Evolutionary conservation across 345 rosid genomes (phyloP).

Genomic region (Boechera stricta): DNA sequence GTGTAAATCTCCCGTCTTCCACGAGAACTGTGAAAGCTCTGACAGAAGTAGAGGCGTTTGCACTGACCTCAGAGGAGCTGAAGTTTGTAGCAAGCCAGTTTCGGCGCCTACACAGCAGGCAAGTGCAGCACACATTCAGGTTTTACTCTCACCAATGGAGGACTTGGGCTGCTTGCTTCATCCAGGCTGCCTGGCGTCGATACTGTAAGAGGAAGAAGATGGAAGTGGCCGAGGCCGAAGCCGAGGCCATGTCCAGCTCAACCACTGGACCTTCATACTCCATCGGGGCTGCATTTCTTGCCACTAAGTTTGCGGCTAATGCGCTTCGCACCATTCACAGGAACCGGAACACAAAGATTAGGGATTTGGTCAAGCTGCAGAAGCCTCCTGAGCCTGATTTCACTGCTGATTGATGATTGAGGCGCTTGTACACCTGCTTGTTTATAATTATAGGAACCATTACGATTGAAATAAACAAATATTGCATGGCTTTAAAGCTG

Average conservation of each 20-base stretch:
- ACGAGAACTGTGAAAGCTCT: conserved; percentile 85
- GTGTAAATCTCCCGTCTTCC: conserved; percentile 81
- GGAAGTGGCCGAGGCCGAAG: conserved; percentile 67
- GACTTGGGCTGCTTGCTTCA: conserved; percentile 99
- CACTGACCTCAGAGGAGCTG: conserved; percentile 64
- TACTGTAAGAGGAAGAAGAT: conserved; percentile 77
- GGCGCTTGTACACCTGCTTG: conserved; percentile 7
- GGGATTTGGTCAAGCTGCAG: conserved; percentile 75
- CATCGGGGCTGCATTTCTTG: conserved; percentile 85
- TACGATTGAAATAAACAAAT: conserved; percentile 17
- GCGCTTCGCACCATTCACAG: conserved; percentile 86
- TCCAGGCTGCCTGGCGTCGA: conserved; percentile 95
- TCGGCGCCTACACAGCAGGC: conserved; percentile 54
- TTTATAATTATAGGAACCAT: background rate
- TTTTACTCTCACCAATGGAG: conserved; percentile 98
- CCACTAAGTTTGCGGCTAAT: conserved; percentile 78
- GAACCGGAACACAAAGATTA: conserved; percentile 66
- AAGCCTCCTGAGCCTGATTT: conserved; percentile 96
- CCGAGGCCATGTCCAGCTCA: conserved; percentile 14
- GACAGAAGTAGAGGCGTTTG: conserved; percentile 62
- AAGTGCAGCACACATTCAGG: conserved; percentile 94
- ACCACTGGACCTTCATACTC: conserved; percentile 40
- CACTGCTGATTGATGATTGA: conserved; percentile 48
- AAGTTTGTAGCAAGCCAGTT: conserved; percentile 47
- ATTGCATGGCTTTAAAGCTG: conserved; percentile 5